These are phyloP conservation scores for Phytophthora citricola DNA, from an alignment of 352 stramenopile genomes.

Conservation along the genomic window DNA sequence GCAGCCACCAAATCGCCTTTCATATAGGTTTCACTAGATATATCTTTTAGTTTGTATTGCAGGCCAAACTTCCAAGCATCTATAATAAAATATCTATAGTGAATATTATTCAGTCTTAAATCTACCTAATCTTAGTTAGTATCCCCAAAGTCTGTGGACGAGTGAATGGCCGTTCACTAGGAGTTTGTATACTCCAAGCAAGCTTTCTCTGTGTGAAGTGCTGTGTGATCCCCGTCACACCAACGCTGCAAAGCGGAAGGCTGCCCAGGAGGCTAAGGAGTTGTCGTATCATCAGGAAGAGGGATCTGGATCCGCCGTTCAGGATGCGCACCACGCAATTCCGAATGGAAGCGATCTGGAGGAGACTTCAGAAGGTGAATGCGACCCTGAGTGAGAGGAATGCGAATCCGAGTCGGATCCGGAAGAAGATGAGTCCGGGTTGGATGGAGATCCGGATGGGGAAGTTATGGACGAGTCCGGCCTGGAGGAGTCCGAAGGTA, in stretches of 20 bases:
- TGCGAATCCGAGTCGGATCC: not conserved
- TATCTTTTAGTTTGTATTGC: no score
- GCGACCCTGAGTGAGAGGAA: not conserved
- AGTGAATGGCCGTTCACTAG: no score
- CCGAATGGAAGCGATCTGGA: not conserved
- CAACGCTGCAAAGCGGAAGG: not conserved
- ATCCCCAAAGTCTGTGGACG: no score
- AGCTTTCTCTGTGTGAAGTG: no score
- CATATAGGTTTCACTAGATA: no score
- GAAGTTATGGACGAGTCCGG: not conserved
- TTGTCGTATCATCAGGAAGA: not conserved
- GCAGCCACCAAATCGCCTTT: no score
- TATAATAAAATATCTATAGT: no score
- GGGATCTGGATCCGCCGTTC: not conserved
- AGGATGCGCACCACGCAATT: conserved; percentile 2
- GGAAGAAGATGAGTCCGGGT: not conserved
- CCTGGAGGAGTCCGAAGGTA: not conserved
- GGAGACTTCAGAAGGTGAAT: not conserved
- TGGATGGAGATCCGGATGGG: not conserved
- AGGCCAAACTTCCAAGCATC: no score
- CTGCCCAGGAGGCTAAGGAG: not conserved
- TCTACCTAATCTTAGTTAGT: no score
- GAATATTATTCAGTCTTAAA: no score
- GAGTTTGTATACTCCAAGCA: no score
- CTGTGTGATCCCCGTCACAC: not conserved